Percentiles rank a stretch among this genome's conserved stretches.
Conservation (phyloP, 1,139 yeast genomes). For the Candida sojae region DNA sequence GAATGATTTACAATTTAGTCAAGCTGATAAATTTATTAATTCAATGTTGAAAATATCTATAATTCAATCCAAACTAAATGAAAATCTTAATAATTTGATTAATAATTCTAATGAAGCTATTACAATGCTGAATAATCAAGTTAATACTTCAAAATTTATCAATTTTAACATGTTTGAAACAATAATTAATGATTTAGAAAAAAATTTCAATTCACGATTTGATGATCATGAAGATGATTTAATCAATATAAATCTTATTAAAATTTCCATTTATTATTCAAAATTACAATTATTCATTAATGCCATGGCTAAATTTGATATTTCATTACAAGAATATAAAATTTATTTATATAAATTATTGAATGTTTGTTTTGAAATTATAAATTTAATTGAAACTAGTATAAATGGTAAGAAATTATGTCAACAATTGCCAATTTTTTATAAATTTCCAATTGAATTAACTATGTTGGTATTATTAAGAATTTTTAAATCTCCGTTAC, state of each 20-base stretch:
- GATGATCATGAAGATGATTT: slow-evolving; percentile 12
- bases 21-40: slow-evolving; percentile 39
- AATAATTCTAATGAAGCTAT: slow-evolving; percentile 15
- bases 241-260: slow-evolving; percentile 23
- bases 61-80: slow-evolving; percentile 45
- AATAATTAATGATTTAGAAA: slow-evolving; percentile 35
- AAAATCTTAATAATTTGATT: slow-evolving; percentile 37
- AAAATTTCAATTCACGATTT: slow-evolving; percentile 15
- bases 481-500: slow-evolving; percentile 39
- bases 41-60: slow-evolving; percentile 41
- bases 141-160: slow-evolving; percentile 32
- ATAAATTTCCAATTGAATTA: slow-evolving; percentile 41
- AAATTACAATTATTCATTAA: slow-evolving; percentile 42
- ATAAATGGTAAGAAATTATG: slow-evolving; percentile 20
- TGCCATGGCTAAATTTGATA: slow-evolving; percentile 33
- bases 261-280: slow-evolving; percentile 39
- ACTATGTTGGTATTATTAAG: slow-evolving; percentile 34
- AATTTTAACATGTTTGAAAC: slow-evolving; percentile 47
- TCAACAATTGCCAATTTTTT: slow-evolving; percentile 43
- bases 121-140: slow-evolving; percentile 20
- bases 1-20: slow-evolving; percentile 10
- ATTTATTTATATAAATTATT: slow-evolving; percentile 30
- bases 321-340: slow-evolving; percentile 32
- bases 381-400: slow-evolving; percentile 14
- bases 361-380: slow-evolving; percentile 29